These are phyloP conservation scores for Corchorus olitorius DNA, from an alignment of 345 rosid genomes.

Conservation along the genomic window DNA sequence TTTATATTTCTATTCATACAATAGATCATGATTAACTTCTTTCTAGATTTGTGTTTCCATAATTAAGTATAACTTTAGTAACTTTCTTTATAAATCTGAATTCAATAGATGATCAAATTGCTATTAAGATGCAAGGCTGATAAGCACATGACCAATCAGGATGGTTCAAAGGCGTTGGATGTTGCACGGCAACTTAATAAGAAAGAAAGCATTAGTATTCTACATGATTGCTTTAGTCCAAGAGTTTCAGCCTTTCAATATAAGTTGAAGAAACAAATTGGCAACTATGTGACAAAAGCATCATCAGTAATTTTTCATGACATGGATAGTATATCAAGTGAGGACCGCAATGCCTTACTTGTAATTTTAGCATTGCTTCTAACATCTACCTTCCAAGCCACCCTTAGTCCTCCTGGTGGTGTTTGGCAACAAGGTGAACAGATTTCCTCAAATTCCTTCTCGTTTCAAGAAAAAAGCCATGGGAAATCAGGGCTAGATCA, in stretches of 20 bases:
- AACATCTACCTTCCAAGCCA: too few relatives aligned
- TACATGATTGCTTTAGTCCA: background rate
- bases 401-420: too few relatives aligned
- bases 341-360: too few relatives aligned
- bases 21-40: too few relatives aligned
- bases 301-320: background rate
- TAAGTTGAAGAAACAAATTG: background rate
- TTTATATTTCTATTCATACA: background rate
- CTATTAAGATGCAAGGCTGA: slow-evolving; percentile 1
- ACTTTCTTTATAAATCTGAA: background rate
- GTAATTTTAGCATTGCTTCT: too few relatives aligned
- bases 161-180: background rate
- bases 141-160: background rate
- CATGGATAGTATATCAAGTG: background rate
- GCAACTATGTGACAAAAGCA: background rate
- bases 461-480: background rate
- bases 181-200: background rate
- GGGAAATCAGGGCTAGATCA: background rate
- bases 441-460: background rate
- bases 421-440: background rate
- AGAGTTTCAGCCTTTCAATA: background rate
- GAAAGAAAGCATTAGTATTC: background rate
- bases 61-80: too few relatives aligned
- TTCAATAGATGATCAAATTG: background rate
- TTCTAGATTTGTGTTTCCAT: too few relatives aligned